These are phyloP conservation scores for Podila minutissima DNA, from an alignment of 192 early-diverging fungal genomes.

Conservation along the genomic window DNA sequence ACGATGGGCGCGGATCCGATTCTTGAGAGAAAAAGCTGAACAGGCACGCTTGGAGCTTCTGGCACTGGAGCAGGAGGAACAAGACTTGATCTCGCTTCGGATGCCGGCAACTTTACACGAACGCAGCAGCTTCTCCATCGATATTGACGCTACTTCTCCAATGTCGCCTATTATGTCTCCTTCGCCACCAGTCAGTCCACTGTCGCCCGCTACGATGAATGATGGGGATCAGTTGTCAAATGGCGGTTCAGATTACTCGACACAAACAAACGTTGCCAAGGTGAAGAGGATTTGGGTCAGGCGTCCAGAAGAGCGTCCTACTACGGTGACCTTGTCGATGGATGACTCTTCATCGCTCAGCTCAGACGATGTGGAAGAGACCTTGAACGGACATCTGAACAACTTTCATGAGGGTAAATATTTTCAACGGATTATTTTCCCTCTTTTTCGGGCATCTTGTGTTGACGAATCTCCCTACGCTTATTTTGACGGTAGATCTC, in stretches of 20 bases:
- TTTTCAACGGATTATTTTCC: neutral
- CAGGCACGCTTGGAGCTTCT: slow-evolving; percentile 27
- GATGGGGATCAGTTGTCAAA: neutral
- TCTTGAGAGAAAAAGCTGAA: slow-evolving; percentile 20
- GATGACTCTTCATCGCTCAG: too few relatives aligned
- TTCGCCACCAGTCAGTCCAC: slow-evolving; percentile 29
- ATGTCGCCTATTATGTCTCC: slow-evolving; percentile 9
- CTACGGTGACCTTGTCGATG: too few relatives aligned
- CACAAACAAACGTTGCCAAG: neutral
- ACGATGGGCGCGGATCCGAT: slow-evolving; percentile 10
- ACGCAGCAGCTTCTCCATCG: neutral
- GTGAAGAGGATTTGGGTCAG: neutral
- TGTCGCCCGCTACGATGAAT: neutral
- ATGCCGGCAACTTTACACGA: neutral
- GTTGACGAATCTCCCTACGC: neutral
- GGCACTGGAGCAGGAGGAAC: slow-evolving; percentile 30
- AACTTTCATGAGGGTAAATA: slow-evolving; percentile 28
- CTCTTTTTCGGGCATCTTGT: neutral
- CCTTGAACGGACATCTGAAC: slow-evolving; percentile 6
- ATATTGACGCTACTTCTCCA: neutral
- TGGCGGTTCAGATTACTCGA: neutral
- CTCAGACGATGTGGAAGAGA: slow-evolving; percentile 5
- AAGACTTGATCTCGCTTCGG: slow-evolving; percentile 4
- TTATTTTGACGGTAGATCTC: slow-evolving; percentile 16
- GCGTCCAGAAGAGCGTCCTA: too few relatives aligned